Evolutionary conservation across 441 rosid species (phyloP).

Genomic region (Isatis lusitanica): DNA sequence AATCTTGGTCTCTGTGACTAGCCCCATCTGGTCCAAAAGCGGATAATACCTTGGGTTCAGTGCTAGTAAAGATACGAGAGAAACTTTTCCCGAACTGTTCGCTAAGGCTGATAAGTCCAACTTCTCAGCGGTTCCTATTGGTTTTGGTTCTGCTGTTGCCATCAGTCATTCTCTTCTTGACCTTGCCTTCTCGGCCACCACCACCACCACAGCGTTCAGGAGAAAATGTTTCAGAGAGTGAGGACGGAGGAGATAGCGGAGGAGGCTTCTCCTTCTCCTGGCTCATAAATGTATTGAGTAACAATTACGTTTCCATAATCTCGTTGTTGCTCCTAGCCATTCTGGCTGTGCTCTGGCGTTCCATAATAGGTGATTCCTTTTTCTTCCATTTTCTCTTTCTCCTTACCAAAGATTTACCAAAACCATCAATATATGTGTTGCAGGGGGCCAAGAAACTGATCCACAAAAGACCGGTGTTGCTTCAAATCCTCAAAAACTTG

Average conservation of each 20-base stretch:
- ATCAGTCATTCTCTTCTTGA: not conserved
- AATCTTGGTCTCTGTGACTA: not conserved
- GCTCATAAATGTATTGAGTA: not conserved
- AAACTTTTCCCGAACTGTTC: not conserved
- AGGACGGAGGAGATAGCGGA: not conserved
- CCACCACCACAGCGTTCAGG: not conserved
- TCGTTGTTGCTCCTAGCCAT: slow-evolving; percentile 2
- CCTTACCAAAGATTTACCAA: not conserved
- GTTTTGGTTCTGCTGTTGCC: not conserved
- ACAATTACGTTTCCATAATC: not conserved
- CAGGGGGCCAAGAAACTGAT: no score
- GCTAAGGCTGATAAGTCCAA: not conserved
- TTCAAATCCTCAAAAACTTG: no score
- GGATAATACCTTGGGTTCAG: not conserved
- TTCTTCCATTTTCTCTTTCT: no score
- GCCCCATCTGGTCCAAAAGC: not conserved
- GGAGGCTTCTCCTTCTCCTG: not conserved
- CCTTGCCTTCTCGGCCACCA: not conserved
- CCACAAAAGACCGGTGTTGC: no score
- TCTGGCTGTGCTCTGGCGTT: not conserved
- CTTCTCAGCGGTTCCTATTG: not conserved
- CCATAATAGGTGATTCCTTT: not conserved
- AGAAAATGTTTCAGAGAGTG: not conserved
- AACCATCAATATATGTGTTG: no score
- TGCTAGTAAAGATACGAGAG: not conserved